Evolutionary conservation across 306 rosid genomes (phyloP).

Genomic region (Ormosia semicastrata): DNA sequence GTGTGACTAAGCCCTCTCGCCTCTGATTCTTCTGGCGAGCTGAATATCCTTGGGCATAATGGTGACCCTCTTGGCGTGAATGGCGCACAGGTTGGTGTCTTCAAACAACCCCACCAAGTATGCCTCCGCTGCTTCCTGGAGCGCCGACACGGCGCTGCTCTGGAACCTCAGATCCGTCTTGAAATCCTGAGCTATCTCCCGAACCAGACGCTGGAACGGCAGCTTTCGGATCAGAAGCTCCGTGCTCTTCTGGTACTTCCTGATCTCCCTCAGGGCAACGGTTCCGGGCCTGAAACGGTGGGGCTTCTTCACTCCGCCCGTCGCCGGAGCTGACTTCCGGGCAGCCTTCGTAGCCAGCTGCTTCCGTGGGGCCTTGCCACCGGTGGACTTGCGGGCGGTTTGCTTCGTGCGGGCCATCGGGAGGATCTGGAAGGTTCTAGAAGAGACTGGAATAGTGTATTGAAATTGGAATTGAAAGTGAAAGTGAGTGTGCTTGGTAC

Average conservation of each 20-base stretch:
- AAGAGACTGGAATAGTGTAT: background rate
- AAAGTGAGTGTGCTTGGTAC: no score
- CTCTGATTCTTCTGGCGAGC: constrained; percentile 42
- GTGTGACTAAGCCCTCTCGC: constrained; percentile 37
- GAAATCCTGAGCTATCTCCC: constrained; percentile 48
- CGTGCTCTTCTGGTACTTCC: constrained; percentile 46
- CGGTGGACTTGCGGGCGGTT: constrained; percentile 43
- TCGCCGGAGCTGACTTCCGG: constrained; percentile 41
- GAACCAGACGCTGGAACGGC: constrained; percentile 46
- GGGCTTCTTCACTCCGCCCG: constrained; percentile 49
- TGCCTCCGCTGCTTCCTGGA: constrained; percentile 40
- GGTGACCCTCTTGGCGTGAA: constrained; percentile 43
- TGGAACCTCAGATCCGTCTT: constrained; percentile 45
- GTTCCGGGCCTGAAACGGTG: constrained; percentile 47
- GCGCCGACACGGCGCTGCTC: constrained; percentile 42
- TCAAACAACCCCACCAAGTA: constrained; percentile 40
- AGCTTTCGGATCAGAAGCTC: constrained; percentile 39
- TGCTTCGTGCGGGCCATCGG: constrained; percentile 42
- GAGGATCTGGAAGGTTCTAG: background rate
- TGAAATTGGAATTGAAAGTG: no score
- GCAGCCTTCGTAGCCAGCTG: constrained; percentile 45
- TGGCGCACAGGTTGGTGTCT: constrained; percentile 39
- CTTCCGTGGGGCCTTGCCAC: constrained; percentile 46
- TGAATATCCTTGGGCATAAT: constrained; percentile 52
- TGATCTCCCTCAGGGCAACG: constrained; percentile 42